Evolutionary conservation across 768 basidiomycete species (phyloP).

Genomic region (Termitomyces sp.): DNA sequence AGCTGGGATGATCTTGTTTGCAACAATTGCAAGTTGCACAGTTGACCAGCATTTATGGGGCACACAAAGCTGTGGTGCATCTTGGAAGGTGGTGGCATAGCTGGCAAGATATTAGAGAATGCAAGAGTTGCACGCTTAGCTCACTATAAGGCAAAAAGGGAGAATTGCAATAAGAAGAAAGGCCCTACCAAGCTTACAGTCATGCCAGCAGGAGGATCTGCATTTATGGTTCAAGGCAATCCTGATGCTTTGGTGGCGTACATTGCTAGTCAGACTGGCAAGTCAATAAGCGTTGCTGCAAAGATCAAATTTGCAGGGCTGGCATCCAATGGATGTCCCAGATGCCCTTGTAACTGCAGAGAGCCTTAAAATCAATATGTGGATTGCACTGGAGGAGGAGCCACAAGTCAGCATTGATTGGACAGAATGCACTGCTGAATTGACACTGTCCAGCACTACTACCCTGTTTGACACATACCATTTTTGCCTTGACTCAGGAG

Average conservation of each 20-base stretch:
- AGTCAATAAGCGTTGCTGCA: not conserved
- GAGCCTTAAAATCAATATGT: not conserved
- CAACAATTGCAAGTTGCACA: no score
- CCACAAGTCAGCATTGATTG: not conserved
- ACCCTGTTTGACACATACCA: not conserved
- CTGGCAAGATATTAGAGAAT: no score
- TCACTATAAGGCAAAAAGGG: no score
- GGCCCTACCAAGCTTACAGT: no score
- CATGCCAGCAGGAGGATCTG: not conserved
- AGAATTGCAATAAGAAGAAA: no score
- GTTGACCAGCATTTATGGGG: no score
- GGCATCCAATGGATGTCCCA: not conserved
- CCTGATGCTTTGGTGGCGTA: not conserved
- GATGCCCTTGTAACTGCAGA: not conserved
- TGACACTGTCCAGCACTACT: not conserved
- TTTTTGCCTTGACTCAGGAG: not conserved
- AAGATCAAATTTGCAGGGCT: not conserved
- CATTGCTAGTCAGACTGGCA: not conserved
- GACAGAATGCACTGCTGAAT: not conserved
- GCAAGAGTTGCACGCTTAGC: no score
- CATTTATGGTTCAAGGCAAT: not conserved
- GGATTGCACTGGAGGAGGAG: not conserved
- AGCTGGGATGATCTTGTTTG: no score
- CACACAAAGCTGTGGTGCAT: no score
- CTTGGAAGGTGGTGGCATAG: no score